Evolutionary conservation across 306 rosid species (phyloP), one percentile per base, ranked within the genome.

Genomic region (Casuarina equisetifolia): DNA sequence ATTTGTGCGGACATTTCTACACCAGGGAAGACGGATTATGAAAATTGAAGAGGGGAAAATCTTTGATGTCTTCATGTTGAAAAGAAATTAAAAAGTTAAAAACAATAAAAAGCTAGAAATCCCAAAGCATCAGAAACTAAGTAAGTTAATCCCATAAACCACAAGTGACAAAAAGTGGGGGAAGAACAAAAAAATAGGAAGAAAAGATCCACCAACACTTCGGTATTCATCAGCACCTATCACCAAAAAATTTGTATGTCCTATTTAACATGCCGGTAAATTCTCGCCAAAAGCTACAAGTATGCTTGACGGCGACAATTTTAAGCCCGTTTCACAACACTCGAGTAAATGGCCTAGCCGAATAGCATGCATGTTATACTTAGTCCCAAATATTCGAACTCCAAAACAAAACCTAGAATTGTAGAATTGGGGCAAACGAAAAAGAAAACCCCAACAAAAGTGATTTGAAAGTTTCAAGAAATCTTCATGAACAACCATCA

Each of bases 201-300:
- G 46, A 66, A 66, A 17, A 40, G 50, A 66, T 11, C 11, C 25
- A 35, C 42, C 3, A 17, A 39, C 45, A 42, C 32, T 39, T 15
- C 40, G 9, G 40, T 16, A 66, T 40, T 66, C n/a, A 39, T 16
- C 48, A 66, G 17, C 7, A 66, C 16, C 32, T 40, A 48, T 39
- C 49, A 16, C 13, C 32, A 20, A 40, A 40, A 39, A 66, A 8
- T 39, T 38, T 66, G 11, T 13, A 16, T 6, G 40, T 15, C 40
- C 32, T 10, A 11, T 64, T 62, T 63, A 63, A 63, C 12, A 35
- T 40, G 12, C 25, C 40, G 32, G 16, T 4, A 38, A 39, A 17
- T 20, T 64, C 13, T 64, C 25, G 45, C 70, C 70, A 66, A 39
- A 66, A 66, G 70, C 49, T 66, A 66, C 46, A 39, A 5, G 70